A percentile compares a stretch with the other conserved stretches of the same genome.
These are phyloP conservation scores for Puccinellia tenuiflora DNA, from an alignment of 176 grass and related monocot species.

Conservation along the genomic window DNA sequence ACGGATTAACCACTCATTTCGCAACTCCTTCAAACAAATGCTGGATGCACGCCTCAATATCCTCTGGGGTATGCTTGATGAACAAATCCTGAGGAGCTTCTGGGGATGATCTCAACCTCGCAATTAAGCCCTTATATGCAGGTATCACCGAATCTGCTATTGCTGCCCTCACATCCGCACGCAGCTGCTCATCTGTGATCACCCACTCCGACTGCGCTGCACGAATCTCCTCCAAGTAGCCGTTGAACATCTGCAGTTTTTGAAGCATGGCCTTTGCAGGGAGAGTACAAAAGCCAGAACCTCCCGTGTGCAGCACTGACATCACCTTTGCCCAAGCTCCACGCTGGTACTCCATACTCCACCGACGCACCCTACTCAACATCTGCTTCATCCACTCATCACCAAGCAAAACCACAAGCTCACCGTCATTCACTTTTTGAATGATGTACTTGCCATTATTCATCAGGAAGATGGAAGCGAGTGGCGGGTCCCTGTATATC, in stretches of 20 bases:
- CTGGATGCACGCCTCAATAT: slow-evolving; percentile 62
- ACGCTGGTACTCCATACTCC: slow-evolving; percentile 75
- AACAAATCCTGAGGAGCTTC: slow-evolving; percentile 56
- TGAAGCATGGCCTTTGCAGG: slow-evolving; percentile 53
- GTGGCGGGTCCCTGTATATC: slow-evolving; percentile 65
- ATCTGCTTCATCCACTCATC: slow-evolving; percentile 94
- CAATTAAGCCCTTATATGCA: slow-evolving; percentile 57
- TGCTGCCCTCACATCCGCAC: slow-evolving; percentile 40
- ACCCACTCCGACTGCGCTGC: slow-evolving; percentile 52
- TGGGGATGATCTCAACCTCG: slow-evolving; percentile 43
- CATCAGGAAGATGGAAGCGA: slow-evolving; percentile 86
- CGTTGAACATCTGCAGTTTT: slow-evolving; percentile 74
- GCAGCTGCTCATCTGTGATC: slow-evolving; percentile 68
- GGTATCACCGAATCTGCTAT: slow-evolving; percentile 53
- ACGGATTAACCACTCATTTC: slow-evolving; percentile 45
- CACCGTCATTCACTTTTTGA: slow-evolving; percentile 87
- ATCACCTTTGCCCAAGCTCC: slow-evolving; percentile 79
- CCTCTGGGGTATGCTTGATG: slow-evolving; percentile 71
- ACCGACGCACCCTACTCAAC: slow-evolving; percentile 69
- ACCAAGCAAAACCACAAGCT: slow-evolving; percentile 74
- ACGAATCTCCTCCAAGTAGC: slow-evolving; percentile 77
- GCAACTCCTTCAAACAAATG: slow-evolving; percentile 67
- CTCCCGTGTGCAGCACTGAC: slow-evolving; percentile 60
- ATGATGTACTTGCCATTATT: slow-evolving; percentile 92
- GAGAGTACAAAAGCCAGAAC: slow-evolving; percentile 36